A percentile compares a stretch with the other conserved stretches of the same genome.
Conservation (phyloP, 1,139 yeast genomes). For the Diutina rugosa region DNA sequence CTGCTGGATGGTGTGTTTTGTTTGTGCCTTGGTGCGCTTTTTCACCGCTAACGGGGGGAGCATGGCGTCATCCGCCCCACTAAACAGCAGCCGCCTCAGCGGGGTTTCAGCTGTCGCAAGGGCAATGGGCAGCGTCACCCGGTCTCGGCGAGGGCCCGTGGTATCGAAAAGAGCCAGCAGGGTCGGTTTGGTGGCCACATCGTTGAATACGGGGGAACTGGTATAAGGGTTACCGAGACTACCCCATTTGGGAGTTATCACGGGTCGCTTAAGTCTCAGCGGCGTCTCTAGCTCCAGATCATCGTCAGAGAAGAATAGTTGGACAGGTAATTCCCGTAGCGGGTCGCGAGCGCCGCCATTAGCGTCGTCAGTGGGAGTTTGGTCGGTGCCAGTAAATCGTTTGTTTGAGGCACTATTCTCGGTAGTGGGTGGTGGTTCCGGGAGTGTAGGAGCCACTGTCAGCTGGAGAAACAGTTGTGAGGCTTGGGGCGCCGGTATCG, state of each 20-base stretch:
- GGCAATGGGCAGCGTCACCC: not conserved
- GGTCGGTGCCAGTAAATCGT: not conserved
- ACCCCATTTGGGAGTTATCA: not conserved
- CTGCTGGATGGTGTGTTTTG: not conserved
- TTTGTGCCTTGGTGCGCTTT: not conserved
- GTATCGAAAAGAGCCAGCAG: not conserved
- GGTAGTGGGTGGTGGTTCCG: not conserved
- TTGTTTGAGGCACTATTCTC: not conserved
- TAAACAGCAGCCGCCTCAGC: not conserved
- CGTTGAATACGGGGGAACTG: not conserved
- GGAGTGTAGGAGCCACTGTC: not conserved
- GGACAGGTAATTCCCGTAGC: not conserved
- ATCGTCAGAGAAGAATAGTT: not conserved
- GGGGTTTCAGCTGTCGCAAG: not conserved
- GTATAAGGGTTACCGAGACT: not conserved
- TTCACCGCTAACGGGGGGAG: not conserved
- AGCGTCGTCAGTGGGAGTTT: not conserved
- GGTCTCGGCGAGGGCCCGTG: not conserved
- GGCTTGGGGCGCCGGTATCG: not conserved
- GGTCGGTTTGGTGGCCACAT: not conserved
- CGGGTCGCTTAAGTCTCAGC: not conserved
- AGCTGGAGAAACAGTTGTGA: not conserved
- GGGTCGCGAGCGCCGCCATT: not conserved
- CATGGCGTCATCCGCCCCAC: not conserved
- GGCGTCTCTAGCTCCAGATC: slow-evolving; percentile 2